Conservation (phyloP, 2,329 filamentous ascomycete genomes). For the Phialophora chinensis region DNA sequence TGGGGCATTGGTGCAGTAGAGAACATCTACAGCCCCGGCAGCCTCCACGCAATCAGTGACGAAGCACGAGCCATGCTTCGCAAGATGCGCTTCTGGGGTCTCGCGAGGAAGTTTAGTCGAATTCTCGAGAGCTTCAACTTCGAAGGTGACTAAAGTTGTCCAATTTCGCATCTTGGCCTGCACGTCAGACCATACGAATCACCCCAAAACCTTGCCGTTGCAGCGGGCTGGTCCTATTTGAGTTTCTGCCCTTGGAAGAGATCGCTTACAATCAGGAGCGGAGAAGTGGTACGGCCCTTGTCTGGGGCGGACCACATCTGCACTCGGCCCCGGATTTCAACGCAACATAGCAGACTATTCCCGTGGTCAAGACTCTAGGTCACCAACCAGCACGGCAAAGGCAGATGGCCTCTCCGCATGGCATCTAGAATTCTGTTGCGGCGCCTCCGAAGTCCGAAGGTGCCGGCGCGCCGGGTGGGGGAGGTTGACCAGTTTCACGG, state of each 20-base stretch:
- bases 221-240: neutral
- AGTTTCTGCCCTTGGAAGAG: neutral
- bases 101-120: conserved; percentile 31
- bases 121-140: conserved; percentile 33
- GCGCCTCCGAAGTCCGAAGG: conserved; percentile 24
- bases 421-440: conserved; percentile 8
- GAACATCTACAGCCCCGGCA: conserved; percentile 29
- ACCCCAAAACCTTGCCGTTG: neutral
- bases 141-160: conserved; percentile 15
- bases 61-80: conserved; percentile 33
- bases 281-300: conserved; percentile 8
- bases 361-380: neutral
- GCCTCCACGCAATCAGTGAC: conserved; percentile 27
- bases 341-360: neutral
- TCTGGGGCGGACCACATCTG: conserved; percentile 3
- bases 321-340: neutral
- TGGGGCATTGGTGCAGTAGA: conserved; percentile 28
- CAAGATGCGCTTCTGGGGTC: conserved; percentile 32
- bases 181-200: neutral
- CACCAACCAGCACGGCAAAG: neutral
- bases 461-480: neutral
- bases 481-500: neutral
- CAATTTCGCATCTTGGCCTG: neutral
- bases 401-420: neutral
- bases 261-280: neutral